Evolutionary conservation across 1,139 yeast species (phyloP), one percentile per base, ranked within the genome.

Genomic region (Suhomyces taliae): DNA sequence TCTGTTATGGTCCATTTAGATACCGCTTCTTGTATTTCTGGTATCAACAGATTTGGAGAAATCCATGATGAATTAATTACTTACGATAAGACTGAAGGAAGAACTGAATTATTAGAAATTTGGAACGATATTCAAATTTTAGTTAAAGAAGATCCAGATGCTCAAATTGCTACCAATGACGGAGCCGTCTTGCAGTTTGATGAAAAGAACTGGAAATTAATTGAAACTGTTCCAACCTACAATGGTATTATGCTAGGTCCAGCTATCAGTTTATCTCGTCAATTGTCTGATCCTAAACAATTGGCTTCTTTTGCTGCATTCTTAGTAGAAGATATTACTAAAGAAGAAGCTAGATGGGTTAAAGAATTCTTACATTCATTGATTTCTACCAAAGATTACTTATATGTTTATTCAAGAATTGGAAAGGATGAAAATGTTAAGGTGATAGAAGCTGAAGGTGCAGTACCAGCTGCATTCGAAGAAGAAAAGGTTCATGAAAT

Each of bases 11-110:
- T 90, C 6, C 96, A 90, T 62, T 67, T 90, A 69, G 96, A 88
- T 58, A 85, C 85, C 2, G 82, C 88, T 0, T 78, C 95, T 2
- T 88, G 96, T 61, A 90, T 90, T 95, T 81, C 91, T 1, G 99
- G 99, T 7, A 85, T 85, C 7, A 80, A 90, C 4, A 72, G 82
- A 47, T 91, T 91, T 65, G 85, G 85, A 1, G 85, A 88, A 59
- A 56, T 83, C 11, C 74, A 76, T 49, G 61, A 59, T 32, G 46
- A 53, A 7, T 47, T 54, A 34, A 64, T 87, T n/a, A 65, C 58
- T 1, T 91, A 89, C 61, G 96, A 90, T 64, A 89, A 86, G 60
- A 80, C 91, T 0, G 97, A 91, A 61, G 70, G 76, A 41, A 55
- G 55, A 1, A 57, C 56, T 0, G 64, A 58, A 6, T 63, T 84